Conservation (phyloP, 1,284 basidiomycete species). For the Athelia psychrophila region DNA sequence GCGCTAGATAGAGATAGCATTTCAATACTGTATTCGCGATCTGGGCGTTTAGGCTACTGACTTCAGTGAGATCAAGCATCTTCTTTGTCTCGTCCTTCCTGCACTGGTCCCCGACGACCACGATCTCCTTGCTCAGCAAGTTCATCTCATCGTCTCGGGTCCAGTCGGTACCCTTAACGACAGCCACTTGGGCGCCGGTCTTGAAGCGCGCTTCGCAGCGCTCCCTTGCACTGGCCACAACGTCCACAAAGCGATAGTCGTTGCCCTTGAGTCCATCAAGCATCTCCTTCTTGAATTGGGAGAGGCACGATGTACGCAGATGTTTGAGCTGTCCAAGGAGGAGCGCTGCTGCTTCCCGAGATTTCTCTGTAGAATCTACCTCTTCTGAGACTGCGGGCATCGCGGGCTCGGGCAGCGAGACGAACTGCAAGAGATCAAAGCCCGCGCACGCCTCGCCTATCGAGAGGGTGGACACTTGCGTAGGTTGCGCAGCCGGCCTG, state of each 20-base stretch:
- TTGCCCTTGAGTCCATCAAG: slow-evolving; percentile 75
- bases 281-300: slow-evolving; percentile 79
- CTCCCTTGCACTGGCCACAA: slow-evolving; percentile 63
- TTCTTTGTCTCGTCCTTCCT: slow-evolving; percentile 98
- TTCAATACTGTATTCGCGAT: too few species aligned
- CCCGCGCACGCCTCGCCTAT: background rate
- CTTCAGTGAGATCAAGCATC: slow-evolving; percentile 94
- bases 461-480: too few species aligned
- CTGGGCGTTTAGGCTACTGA: too few species aligned
- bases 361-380: too few species aligned
- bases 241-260: slow-evolving; percentile 86
- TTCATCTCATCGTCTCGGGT: slow-evolving; percentile 81
- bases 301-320: slow-evolving; percentile 79
- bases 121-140: slow-evolving; percentile 78
- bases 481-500: background rate
- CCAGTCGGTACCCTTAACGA: slow-evolving; percentile 72
- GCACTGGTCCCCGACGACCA: slow-evolving; percentile 81
- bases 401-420: background rate
- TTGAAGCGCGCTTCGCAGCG: slow-evolving; percentile 70
- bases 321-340: slow-evolving; percentile 97
- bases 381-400: too few species aligned
- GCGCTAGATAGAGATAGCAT: too few species aligned
- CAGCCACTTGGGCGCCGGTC: slow-evolving; percentile 62
- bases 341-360: too few species aligned
- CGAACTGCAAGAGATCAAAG: background rate